Base-by-base conservation (phyloP, 768 basidiomycete genomes). In the Auriscalpium orientale region DNA sequence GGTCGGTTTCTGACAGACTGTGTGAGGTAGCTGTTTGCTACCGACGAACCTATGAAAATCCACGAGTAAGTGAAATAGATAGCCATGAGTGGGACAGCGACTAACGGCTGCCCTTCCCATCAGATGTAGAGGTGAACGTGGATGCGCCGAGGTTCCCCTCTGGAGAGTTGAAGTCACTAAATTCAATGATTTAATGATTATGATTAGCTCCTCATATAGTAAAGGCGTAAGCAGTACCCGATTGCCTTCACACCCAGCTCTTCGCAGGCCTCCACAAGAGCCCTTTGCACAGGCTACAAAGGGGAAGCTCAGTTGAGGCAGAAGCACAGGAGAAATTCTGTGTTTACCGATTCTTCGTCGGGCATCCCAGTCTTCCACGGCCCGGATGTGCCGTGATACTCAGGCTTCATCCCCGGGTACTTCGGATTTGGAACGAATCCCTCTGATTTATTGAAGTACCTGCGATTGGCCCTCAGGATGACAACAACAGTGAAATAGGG, bases 1-100 rank as follows among this genome's bases (percentile, higher is more conserved):
- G 46, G 54, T 21, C 60, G 49, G 3, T 13, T 36, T 35, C 55
- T 74, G 3, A 88, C 58, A 28, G 10, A 34, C 2, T 58, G 60
- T 16, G 60, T 6, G 33, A 61, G 52, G 49, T 61, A 61, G 5
- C 58, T 56, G 21, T 49, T 8, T 10, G 58, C 60, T 3, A 15
- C 12, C 4, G 60, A 61, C 11, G 59, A 6, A 21, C 60, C 60
- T 61, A 36, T 15, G 37, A 20, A 15, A 5, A 13, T 7, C 33
- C 53, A 1, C 20, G 38, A 15, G 50, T 33, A 40, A 11, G 51
- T 8, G n/a, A 40, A 4, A 40, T 9, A 8, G 13, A 20, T 36
- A n/a, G 34, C 13, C 4, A 4, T 16, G 44, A 48, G 2, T 7
- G n/a, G 18, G 3, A 18, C 6, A 12, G 16, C 8, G 37, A 2